Base-by-base conservation (phyloP, 73 alveolate genomes). In the Blepharisma japonicum region DNA sequence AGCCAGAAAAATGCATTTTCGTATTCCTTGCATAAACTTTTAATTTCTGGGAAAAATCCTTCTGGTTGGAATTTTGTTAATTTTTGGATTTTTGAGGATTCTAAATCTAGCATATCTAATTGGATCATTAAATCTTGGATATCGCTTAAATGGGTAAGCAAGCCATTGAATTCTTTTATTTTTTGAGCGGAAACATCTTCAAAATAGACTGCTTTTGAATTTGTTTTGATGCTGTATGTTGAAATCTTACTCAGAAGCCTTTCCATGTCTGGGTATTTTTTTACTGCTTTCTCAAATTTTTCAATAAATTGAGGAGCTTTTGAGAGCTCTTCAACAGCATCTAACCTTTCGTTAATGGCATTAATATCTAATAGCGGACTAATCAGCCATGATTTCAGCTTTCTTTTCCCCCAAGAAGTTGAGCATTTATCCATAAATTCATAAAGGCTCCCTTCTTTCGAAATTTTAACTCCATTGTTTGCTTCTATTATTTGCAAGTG, bases 251-350 rank as follows among this genome's bases (percentile, higher is more conserved):
- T 78, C 0, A 90, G 84, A 11, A 74, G 38, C 83, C 89, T 90
- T 71, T 90, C 97, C 5, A 90, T 39, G 68, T 90, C 97, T n/a
- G 86, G 89, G 11, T 87, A 82, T 79, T 72, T 74, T 45, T 71
- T 45, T 18, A 90, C 68, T 51, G 81, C 85, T 56, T 71, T 80
- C 51, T 95, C 78, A 78, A 96, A 86, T 56, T 81, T 82, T 18
- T 89, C 83, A 32, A 87, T 77, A 7, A 83, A 88, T 54, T 83
- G 92, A 25, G 84, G 85, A 84, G 83, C 81, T 38, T 87, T 55
- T 50, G 87, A 90, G 6, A 94, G 83, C 68, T 94, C 99, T 61
- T 92, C 96, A 38, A 94, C 89, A 47, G 97, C 95, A 82, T 94
- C 97, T 21, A 87, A 78, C 72, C 99, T 81, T 45, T 90, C 91